A percentile compares a stretch with the other conserved stretches of the same genome.
phyloP scores from a whole-genome alignment of 805 yeast genomes.

The Pichia sporocuriosa region DNA sequence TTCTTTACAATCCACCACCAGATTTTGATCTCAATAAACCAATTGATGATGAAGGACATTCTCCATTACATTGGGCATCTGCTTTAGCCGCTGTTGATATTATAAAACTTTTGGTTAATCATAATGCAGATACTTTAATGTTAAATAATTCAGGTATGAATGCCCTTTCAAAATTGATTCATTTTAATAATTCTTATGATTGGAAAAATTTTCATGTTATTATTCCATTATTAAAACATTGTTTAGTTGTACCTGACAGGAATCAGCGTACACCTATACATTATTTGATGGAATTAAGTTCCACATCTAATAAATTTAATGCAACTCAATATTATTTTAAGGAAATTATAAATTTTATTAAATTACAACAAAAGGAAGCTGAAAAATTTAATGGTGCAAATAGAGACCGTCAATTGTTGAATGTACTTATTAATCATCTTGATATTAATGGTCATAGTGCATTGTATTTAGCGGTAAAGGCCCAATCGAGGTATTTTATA shows the following conservation, averaged over 20 bases:
- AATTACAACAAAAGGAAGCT: constrained; percentile 27
- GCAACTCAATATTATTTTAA: constrained; percentile 48
- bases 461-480: constrained; percentile 64
- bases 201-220: constrained; percentile 52
- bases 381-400: constrained; percentile 18
- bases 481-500: constrained; percentile 41
- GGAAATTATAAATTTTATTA: constrained; percentile 26
- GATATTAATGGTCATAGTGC: constrained; percentile 85
- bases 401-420: constrained; percentile 37
- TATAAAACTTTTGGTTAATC: constrained; percentile 46
- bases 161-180: constrained; percentile 59
- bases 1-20: constrained; percentile 50
- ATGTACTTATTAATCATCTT: constrained; percentile 62
- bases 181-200: constrained; percentile 68
- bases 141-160: constrained; percentile 57
- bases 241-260: constrained; percentile 64
- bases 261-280: constrained; percentile 71
- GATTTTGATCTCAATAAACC: constrained; percentile 60
- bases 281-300: constrained; percentile 51
- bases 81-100: constrained; percentile 65
- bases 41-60: constrained; percentile 75
- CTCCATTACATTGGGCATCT: constrained; percentile 81
- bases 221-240: constrained; percentile 53
- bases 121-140: constrained; percentile 52
- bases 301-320: constrained; percentile 37